Conservation (phyloP, 306 rosid species). For the Luffa aegyptiaca region DNA sequence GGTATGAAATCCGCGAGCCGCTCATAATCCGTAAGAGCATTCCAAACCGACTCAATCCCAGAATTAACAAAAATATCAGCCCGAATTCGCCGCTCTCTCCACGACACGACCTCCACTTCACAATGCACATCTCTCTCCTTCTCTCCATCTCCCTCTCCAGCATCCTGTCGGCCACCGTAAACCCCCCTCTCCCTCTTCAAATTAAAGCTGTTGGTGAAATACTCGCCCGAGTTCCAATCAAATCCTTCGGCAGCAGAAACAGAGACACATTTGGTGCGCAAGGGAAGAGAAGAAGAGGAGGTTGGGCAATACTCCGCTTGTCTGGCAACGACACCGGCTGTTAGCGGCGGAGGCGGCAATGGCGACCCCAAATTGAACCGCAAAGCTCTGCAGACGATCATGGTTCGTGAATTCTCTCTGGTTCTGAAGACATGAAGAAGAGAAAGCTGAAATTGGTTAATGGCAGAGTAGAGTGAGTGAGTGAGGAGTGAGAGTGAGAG, state of each 20-base stretch:
- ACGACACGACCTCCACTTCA: slow-evolving; percentile 70
- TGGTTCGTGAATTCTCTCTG: neutral
- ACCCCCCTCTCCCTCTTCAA: neutral
- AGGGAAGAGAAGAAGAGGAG: neutral
- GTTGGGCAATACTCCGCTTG: slow-evolving; percentile 11
- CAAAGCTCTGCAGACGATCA: slow-evolving; percentile 47
- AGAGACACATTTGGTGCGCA: slow-evolving; percentile 21
- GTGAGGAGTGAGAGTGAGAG: neutral
- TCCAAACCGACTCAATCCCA: slow-evolving; percentile 64
- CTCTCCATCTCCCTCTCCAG: slow-evolving; percentile 2
- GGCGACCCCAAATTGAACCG: slow-evolving; percentile 22
- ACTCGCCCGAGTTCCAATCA: slow-evolving; percentile 24
- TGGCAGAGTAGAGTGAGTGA: neutral
- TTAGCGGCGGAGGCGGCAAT: slow-evolving; percentile 15
- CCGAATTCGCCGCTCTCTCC: slow-evolving; percentile 75
- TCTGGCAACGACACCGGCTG: slow-evolving; percentile 14
- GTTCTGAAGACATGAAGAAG: neutral
- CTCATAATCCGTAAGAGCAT: slow-evolving; percentile 85
- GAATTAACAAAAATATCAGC: slow-evolving; percentile 53
- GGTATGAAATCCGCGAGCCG: slow-evolving; percentile 85
- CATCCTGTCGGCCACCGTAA: neutral
- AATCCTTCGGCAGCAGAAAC: slow-evolving; percentile 23
- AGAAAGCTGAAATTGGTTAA: neutral
- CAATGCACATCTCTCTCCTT: slow-evolving; percentile 45
- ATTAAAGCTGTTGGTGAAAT: slow-evolving; percentile 8